A percentile compares a stretch with the other conserved stretches of the same genome.
Evolutionary conservation across 2,329 filamentous ascomycete genomes (phyloP).

Genomic region (Botrytis cinerea): DNA sequence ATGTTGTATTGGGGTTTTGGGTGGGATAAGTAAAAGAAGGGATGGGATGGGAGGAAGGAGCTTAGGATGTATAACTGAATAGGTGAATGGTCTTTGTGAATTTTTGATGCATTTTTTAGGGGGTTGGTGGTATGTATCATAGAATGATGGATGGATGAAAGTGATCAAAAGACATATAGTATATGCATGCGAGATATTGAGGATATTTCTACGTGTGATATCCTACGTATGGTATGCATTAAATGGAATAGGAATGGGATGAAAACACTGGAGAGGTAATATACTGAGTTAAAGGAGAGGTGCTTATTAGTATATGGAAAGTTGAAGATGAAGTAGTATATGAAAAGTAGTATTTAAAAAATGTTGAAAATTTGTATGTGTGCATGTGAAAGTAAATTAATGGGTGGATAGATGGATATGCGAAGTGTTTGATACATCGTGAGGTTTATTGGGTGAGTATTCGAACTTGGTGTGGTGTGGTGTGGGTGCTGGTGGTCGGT

Average conservation of each 20-base stretch:
- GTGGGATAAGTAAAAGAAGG: neutral
- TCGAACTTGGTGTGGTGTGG: no score
- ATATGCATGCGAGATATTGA: neutral
- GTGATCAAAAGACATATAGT: neutral
- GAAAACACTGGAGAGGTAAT: neutral
- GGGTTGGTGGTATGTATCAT: neutral
- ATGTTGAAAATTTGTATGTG: neutral
- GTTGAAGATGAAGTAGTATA: neutral
- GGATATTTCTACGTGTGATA: neutral
- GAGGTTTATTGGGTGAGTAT: no score
- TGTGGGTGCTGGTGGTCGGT: no score
- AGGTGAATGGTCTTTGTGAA: neutral
- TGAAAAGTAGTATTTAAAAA: neutral
- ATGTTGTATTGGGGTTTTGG: neutral
- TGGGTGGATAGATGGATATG: no score
- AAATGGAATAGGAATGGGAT: neutral
- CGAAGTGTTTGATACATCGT: no score
- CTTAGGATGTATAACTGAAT: neutral
- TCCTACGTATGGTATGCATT: neutral
- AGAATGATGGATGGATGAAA: neutral
- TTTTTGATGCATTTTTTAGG: neutral
- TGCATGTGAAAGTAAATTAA: neutral
- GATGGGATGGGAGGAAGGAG: neutral
- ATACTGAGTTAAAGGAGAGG: neutral
- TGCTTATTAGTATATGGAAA: neutral